Percentiles rank a stretch among this genome's conserved stretches.
Evolutionary conservation across 73 alveolate genomes (phyloP).

Genomic region (Paramecium primaurelia): DNA sequence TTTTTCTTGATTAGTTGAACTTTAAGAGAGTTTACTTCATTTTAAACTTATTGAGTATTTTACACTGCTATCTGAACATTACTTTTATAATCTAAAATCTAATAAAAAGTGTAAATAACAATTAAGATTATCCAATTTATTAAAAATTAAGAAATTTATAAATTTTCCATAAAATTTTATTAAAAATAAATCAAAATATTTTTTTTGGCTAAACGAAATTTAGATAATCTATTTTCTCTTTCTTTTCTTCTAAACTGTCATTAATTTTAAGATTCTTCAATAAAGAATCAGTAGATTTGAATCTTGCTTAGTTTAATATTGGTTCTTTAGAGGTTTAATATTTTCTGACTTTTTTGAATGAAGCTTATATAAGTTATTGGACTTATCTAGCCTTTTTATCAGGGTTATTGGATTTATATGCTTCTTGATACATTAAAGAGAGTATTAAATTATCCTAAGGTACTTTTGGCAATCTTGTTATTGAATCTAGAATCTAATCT

Average conservation of each 20-base stretch:
- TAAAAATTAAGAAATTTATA: not conserved
- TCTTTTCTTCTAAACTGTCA: not conserved
- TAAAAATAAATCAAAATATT: not conserved
- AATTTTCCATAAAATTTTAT: not conserved
- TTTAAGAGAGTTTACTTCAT: not conserved
- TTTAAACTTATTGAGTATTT: not conserved
- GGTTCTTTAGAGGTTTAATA: not conserved
- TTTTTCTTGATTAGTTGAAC: not conserved
- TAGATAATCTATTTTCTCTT: not conserved
- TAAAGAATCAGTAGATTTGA: not conserved
- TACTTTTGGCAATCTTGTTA: not conserved
- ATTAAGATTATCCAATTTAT: not conserved
- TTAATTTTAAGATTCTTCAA: not conserved
- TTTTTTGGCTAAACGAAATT: not conserved
- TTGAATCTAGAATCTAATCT: conserved; percentile 25
- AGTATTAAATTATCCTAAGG: not conserved
- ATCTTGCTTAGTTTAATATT: not conserved
- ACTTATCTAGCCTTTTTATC: conserved; percentile 5
- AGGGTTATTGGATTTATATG: not conserved
- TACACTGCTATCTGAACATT: not conserved
- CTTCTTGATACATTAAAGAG: conserved; percentile 3
- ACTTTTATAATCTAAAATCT: not conserved
- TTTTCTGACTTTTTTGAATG: not conserved
- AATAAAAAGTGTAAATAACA: not conserved
- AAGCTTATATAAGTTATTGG: not conserved